A percentile compares a stretch with the other conserved stretches of the same genome.
These are phyloP conservation scores for Pyrus hybrid DNA, from an alignment of 331 rosid species.

Conservation along the genomic window DNA sequence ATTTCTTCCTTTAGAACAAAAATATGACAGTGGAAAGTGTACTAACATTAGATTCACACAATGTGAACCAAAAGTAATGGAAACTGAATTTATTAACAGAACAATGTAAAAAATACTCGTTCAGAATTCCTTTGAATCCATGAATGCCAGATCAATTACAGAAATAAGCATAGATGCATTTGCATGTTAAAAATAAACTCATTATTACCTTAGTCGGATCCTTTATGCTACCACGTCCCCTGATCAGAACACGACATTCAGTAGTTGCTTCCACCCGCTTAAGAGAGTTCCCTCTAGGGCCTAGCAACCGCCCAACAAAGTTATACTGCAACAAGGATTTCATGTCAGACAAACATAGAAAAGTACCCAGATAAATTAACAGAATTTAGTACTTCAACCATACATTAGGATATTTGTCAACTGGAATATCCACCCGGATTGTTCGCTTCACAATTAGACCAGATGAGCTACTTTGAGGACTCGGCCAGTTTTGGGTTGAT, in stretches of 20 bases:
- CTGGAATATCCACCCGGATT: conserved; percentile 90
- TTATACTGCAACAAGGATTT: conserved; percentile 52
- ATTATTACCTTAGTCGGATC: conserved; percentile 69
- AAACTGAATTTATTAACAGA: background rate
- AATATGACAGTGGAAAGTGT: background rate
- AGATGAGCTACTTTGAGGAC: conserved; percentile 69
- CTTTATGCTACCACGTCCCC: conserved; percentile 98
- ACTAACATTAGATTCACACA: background rate
- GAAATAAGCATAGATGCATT: background rate
- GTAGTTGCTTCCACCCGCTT: conserved; percentile 95
- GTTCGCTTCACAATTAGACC: conserved; percentile 85
- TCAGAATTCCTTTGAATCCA: background rate
- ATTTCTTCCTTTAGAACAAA: conserved; percentile 64
- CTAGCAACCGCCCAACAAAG: conserved; percentile 96
- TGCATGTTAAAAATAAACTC: background rate
- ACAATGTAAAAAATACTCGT: background rate
- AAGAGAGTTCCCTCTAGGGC: conserved; percentile 96
- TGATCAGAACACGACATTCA: conserved; percentile 90
- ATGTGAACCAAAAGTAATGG: background rate
- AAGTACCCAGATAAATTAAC: background rate
- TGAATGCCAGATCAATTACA: background rate
- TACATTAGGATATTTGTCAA: conserved; percentile 74
- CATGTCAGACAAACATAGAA: conserved; percentile 20
- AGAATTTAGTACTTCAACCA: conserved; percentile 2
- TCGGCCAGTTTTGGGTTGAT: conserved; percentile 69